A percentile compares a stretch with the other conserved stretches of the same genome.
These are phyloP conservation scores for Termitomyces sp. DNA, from an alignment of 768 basidiomycete genomes.

Conservation along the genomic window DNA sequence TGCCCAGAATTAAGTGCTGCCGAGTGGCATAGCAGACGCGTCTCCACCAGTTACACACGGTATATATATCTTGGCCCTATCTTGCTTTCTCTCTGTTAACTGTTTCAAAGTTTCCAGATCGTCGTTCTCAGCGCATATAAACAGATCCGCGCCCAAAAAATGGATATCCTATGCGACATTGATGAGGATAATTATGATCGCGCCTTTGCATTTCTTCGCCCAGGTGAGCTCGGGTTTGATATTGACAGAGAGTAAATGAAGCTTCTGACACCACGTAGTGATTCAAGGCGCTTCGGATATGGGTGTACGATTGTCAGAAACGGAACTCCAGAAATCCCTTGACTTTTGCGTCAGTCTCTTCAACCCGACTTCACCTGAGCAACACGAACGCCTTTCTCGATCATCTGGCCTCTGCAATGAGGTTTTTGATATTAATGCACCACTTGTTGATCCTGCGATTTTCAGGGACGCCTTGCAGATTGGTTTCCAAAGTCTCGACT, in stretches of 20 bases:
- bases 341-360: slow-evolving; percentile 78
- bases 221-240: slow-evolving; percentile 36
- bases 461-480: slow-evolving; percentile 34
- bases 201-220: slow-evolving; percentile 60
- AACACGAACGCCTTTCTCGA: slow-evolving; percentile 41
- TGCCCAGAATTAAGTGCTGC: slow-evolving; percentile 45
- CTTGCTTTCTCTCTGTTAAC: not conserved
- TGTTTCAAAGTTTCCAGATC: slow-evolving; percentile 50
- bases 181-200: slow-evolving; percentile 70
- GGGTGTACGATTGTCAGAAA: slow-evolving; percentile 67
- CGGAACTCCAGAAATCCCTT: slow-evolving; percentile 70
- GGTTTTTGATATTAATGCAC: slow-evolving; percentile 52
- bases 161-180: slow-evolving; percentile 56
- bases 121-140: slow-evolving; percentile 74
- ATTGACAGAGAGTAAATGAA: not conserved
- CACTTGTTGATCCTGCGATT: slow-evolving; percentile 42
- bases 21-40: slow-evolving; percentile 53
- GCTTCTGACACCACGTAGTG: slow-evolving; percentile 36
- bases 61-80: slow-evolving; percentile 29
- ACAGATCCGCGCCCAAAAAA: slow-evolving; percentile 60
- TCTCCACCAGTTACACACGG: slow-evolving; percentile 59
- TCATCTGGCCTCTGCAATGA: slow-evolving; percentile 28
- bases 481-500: slow-evolving; percentile 8
- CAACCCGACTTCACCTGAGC: slow-evolving; percentile 63
- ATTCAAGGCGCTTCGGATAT: slow-evolving; percentile 81